Percentiles rank a stretch among this genome's conserved stretches.
phyloP scores from a whole-genome alignment of 129 eudicot species.

The Oenanthe sinensis region DNA sequence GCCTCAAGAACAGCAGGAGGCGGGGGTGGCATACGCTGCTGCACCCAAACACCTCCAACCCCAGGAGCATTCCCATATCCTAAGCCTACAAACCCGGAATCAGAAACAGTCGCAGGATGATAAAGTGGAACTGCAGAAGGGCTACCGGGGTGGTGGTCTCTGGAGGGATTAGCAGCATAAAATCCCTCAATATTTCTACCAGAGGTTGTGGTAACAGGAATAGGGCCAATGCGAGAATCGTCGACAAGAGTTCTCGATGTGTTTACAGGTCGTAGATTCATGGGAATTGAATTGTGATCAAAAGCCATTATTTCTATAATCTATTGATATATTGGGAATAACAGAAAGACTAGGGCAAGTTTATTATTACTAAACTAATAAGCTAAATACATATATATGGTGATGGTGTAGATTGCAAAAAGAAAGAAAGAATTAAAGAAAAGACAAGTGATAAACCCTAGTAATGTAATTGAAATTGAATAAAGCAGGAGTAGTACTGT shows the following conservation, averaged over 20 bases:
- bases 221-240: constrained; percentile 43
- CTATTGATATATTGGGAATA: background rate
- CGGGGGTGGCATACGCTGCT: background rate
- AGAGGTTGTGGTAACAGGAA: constrained; percentile 18
- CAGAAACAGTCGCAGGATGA: constrained; percentile 1
- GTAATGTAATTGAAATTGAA: background rate
- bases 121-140: constrained; percentile 1
- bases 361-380: background rate
- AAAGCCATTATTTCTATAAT: constrained; percentile 46
- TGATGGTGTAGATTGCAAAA: background rate
- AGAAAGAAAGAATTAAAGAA: background rate
- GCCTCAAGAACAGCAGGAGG: background rate
- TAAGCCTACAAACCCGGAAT: constrained; percentile 1
- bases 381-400: background rate
- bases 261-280: constrained; percentile 62
- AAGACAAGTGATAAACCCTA: constrained; percentile 1
- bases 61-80: constrained; percentile 4
- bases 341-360: background rate
- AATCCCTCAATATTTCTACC: constrained; percentile 29
- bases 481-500: background rate
- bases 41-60: constrained; percentile 9
- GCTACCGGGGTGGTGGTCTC: constrained; percentile 20
- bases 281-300: constrained; percentile 67
- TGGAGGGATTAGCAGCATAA: constrained; percentile 29
- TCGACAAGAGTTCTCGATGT: constrained; percentile 40